Conservation (phyloP, 1,284 basidiomycete genomes). For the Agroathelia rolfsii region DNA sequence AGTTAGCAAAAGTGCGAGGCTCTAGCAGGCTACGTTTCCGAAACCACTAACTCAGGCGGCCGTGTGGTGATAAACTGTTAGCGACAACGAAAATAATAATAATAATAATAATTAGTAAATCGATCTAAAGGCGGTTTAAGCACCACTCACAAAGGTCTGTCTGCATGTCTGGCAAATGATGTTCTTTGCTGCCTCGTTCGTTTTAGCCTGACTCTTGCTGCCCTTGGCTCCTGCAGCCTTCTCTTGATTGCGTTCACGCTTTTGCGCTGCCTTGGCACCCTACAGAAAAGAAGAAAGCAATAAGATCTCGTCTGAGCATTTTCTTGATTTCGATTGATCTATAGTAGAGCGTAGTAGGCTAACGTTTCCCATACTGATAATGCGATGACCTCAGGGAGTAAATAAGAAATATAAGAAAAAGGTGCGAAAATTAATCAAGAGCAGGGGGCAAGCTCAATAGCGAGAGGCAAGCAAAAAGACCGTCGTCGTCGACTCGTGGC, state of each 20-base stretch:
- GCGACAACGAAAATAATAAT: no score
- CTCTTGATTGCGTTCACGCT: conserved; percentile 60
- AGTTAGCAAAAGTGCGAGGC: no score
- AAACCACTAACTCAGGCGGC: conserved; percentile 57
- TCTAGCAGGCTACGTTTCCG: no score
- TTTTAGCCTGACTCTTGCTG: conserved; percentile 67
- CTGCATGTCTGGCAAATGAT: conserved; percentile 64
- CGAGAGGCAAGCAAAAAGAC: no score
- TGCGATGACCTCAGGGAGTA: conserved; percentile 15
- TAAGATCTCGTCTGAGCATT: conserved; percentile 9
- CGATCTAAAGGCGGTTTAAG: no score
- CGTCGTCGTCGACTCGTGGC: no score
- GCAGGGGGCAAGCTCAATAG: conserved; percentile 1
- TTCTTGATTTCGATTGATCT: not conserved
- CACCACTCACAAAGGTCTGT: conserved; percentile 60
- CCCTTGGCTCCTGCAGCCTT: no score
- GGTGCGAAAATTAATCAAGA: conserved; percentile 7
- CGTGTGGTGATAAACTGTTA: conserved; percentile 68
- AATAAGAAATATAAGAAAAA: conserved; percentile 10
- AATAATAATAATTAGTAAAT: no score
- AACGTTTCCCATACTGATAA: conserved; percentile 53
- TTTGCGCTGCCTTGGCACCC: conserved; percentile 78
- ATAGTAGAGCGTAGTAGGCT: conserved; percentile 11
- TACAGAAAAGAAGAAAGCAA: conserved; percentile 19
- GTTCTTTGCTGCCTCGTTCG: conserved; percentile 69